Conservation (phyloP, 768 basidiomycete genomes). For the Pleurotus tuoliensis region DNA sequence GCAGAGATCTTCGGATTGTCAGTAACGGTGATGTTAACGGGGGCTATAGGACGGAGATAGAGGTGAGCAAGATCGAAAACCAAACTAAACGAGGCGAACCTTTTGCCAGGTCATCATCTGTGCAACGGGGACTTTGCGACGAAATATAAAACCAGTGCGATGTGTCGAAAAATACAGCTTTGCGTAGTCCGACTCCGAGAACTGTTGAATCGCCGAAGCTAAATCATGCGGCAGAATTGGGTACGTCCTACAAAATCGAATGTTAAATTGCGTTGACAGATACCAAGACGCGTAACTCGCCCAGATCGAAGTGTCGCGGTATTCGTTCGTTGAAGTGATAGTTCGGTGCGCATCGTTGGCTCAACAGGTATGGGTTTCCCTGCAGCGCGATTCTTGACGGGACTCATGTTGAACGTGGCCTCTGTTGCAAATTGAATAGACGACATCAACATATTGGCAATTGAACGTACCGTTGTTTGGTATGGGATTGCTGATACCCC, state of each 20-base stretch:
- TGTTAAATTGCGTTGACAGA: conserved; percentile 8
- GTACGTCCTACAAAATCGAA: conserved; percentile 48
- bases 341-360: conserved; percentile 22
- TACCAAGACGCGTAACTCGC: conserved; percentile 37
- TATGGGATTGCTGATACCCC: conserved; percentile 65
- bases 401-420: conserved; percentile 71
- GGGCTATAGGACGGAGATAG: conserved; percentile 28
- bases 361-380: conserved; percentile 63
- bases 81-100: conserved; percentile 26
- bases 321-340: conserved; percentile 19
- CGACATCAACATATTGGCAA: conserved; percentile 1
- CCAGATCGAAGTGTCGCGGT: conserved; percentile 57
- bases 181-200: conserved; percentile 83
- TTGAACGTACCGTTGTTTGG: conserved; percentile 57
- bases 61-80: background rate
- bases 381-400: conserved; percentile 60
- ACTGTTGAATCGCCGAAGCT: conserved; percentile 81
- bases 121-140: conserved; percentile 73
- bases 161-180: conserved; percentile 87
- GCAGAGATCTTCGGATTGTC: conserved; percentile 57
- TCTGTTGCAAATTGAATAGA: conserved; percentile 31
- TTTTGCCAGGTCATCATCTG: conserved; percentile 94
- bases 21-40: conserved; percentile 75
- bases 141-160: conserved; percentile 84
- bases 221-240: conserved; percentile 79